Evolutionary conservation across 805 yeast species (phyloP), one percentile per base, ranked within the genome.

Genomic region (Metschnikowia cubensis): DNA sequence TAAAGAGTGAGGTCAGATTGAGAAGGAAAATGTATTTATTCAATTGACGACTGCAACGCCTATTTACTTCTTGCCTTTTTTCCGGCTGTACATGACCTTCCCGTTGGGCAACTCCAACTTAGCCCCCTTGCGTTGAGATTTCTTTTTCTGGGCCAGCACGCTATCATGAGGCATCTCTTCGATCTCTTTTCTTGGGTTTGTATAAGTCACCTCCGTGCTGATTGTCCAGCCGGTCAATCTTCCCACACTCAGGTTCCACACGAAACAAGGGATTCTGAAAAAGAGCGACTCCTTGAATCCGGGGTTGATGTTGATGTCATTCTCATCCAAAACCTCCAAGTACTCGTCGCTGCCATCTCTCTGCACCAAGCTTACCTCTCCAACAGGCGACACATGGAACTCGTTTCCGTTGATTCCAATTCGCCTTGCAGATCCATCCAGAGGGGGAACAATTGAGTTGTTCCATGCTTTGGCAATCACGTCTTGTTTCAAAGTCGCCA

Each of bases 101-200:
- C 88, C 88, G 59, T 83, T 83, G 8, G 85, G 85, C 51, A 83
- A 68, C 45, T 73, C 80, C 41, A 70, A 63, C 54, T 73, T 78
- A 50, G 74, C 74, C 8, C 79, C 81, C 45, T 63, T 66, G 17
- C 47, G 47, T 32, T 51, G 42, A 11, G 40, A 38, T n/a, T 42
- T 34, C n/a, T 32, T 17, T 31, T 49, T 49, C 29, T 25, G 29
- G 8, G 48, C 44, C 10, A 15, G 20, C 20, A 20, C 39, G 29
- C 29, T 36, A 21, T 52, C 50, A 33, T 49, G 43, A 3, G 33
- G 50, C 48, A 45, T 47, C 45, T 50, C 50, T 34, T 47, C 52
- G 39, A 48, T 51, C 3, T 51, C 57, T 18, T 49, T 51, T 35
- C 51, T 21, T 48, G 55, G 48, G 21, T 54, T 58, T 15, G 50